These are phyloP conservation scores for Tausonia pullulans DNA, from an alignment of 1,284 basidiomycete species.

Conservation along the genomic window DNA sequence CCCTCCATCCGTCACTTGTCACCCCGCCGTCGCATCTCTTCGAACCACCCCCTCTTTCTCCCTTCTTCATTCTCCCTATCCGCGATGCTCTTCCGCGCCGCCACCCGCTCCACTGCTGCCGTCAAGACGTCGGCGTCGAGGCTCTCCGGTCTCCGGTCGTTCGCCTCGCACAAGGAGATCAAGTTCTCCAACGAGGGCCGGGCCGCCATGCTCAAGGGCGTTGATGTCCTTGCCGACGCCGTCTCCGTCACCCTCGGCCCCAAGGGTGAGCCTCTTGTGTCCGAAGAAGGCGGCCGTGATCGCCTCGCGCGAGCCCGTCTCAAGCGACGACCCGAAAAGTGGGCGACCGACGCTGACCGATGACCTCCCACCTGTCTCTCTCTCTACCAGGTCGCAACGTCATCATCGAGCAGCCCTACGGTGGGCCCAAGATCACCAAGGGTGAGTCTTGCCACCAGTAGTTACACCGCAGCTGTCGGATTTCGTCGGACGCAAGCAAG, in stretches of 20 bases:
- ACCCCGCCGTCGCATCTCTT: background rate
- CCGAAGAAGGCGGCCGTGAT: background rate
- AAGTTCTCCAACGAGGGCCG: conserved; percentile 94
- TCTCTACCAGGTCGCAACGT: conserved; percentile 71
- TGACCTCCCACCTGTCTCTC: too few species aligned
- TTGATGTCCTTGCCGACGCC: conserved; percentile 90
- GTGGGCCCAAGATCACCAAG: conserved; percentile 97
- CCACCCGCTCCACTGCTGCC: background rate
- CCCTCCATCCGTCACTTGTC: too few species aligned
- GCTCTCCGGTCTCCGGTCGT: conserved; percentile 34
- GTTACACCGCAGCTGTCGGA: too few species aligned
- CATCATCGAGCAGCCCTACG: conserved; percentile 96
- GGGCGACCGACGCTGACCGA: background rate
- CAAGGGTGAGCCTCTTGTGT: conserved; percentile 51
- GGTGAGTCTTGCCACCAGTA: conserved; percentile 39
- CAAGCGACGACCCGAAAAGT: too few species aligned
- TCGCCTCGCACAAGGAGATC: conserved; percentile 87
- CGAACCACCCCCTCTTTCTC: background rate
- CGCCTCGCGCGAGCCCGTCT: too few species aligned
- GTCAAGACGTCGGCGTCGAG: background rate
- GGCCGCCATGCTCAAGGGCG: conserved; percentile 86
- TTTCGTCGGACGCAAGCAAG: too few species aligned
- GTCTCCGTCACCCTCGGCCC: conserved; percentile 92
- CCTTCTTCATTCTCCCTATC: background rate
- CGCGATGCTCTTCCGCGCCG: conserved; percentile 6